phyloP scores from a whole-genome alignment of 306 rosid species.

The Begonia fuchsioides region DNA sequence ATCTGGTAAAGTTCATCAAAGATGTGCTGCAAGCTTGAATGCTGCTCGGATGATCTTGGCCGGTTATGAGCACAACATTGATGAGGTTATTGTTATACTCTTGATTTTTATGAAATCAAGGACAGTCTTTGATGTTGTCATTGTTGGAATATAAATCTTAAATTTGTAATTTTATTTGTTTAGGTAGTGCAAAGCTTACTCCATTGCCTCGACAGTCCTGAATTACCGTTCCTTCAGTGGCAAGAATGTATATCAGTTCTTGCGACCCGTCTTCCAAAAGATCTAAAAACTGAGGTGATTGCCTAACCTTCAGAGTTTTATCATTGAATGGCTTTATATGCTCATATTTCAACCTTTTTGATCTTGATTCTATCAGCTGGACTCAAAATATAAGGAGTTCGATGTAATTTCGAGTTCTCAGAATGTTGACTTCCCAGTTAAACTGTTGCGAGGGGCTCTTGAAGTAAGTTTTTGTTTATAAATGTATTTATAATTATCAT shows the following conservation, averaged over 20 bases:
- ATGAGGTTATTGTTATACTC: too few species aligned
- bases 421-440: conserved; percentile 80
- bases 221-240: conserved; percentile 97
- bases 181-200: conserved; percentile 93
- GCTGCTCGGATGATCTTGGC: conserved; percentile 91
- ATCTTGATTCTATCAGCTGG: conserved; percentile 49
- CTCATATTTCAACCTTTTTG: conserved; percentile 7
- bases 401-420: conserved; percentile 57
- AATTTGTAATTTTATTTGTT: conserved; percentile 7
- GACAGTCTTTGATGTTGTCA: too few species aligned
- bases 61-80: conserved; percentile 87
- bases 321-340: conserved; percentile 7
- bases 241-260: conserved; percentile 95
- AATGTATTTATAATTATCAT: conserved; percentile 8
- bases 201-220: conserved; percentile 91
- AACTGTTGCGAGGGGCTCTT: conserved; percentile 49
- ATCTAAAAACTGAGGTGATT: conserved; percentile 63
- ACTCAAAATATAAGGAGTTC: conserved; percentile 66
- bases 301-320: conserved; percentile 11
- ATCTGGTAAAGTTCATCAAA: conserved; percentile 93
- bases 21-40: conserved; percentile 77
- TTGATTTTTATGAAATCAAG: neutral
- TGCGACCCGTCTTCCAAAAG: conserved; percentile 90
- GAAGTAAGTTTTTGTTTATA: conserved; percentile 54
- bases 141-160: too few species aligned